phyloP scores from a whole-genome alignment of 371 early-diverging fungal species.

The Thermomucor indicae-seudaticae region DNA sequence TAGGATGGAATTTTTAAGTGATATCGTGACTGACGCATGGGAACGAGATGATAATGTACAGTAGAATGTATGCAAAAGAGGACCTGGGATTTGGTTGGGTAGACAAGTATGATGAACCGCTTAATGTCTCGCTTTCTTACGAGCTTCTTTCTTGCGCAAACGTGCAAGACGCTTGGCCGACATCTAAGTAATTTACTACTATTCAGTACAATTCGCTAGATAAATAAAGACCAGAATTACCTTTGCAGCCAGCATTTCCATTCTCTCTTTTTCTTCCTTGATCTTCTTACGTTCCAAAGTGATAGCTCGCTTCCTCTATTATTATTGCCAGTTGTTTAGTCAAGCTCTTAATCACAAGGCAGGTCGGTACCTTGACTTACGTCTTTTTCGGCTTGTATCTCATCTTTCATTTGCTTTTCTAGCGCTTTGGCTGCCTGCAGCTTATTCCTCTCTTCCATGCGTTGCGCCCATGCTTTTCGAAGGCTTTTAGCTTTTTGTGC shows the following conservation, averaged over 20 bases:
- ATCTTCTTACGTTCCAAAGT: conserved; percentile 58
- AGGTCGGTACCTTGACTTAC: conserved; percentile 19
- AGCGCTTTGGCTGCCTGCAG: conserved; percentile 33
- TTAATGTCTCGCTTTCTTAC: conserved; percentile 30
- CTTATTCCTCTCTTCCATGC: conserved; percentile 40
- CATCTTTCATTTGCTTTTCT: conserved; percentile 54
- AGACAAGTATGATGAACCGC: neutral
- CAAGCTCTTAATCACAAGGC: neutral
- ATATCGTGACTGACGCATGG: too few species aligned
- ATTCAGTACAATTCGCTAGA: neutral
- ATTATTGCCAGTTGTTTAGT: neutral
- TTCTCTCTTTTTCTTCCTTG: conserved; percentile 59
- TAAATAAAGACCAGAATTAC: conserved; percentile 4
- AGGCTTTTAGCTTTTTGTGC: conserved; percentile 53
- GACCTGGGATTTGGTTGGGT: neutral
- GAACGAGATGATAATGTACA: too few species aligned
- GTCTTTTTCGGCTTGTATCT: conserved; percentile 51
- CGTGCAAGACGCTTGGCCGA: conserved; percentile 47
- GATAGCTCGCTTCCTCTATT: conserved; percentile 54
- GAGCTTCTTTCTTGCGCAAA: conserved; percentile 43
- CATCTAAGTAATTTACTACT: conserved; percentile 21
- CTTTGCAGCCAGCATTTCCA: conserved; percentile 52
- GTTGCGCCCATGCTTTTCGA: conserved; percentile 49
- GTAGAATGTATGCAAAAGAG: too few species aligned
- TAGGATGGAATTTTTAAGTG: too few species aligned